Evolutionary conservation across 441 rosid genomes (phyloP).

Genomic region (Aleurites moluccanus): DNA sequence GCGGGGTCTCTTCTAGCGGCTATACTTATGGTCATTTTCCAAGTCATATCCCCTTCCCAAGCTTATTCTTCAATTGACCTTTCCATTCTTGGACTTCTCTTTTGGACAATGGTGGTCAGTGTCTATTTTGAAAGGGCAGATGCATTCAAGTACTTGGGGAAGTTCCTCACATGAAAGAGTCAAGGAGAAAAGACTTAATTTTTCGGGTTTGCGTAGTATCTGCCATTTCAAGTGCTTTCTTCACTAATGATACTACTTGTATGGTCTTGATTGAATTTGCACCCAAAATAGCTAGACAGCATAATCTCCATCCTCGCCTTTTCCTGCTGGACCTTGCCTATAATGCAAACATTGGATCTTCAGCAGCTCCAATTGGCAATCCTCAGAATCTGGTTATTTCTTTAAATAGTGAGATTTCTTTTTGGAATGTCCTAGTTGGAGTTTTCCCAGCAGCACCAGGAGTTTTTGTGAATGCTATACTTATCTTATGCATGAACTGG

Average conservation of each 20-base stretch:
- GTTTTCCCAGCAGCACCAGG: slow-evolving; percentile 40
- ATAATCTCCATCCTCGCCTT: slow-evolving; percentile 72
- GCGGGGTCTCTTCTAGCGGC: slow-evolving; percentile 77
- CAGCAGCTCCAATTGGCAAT: no score
- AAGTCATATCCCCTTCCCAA: slow-evolving; percentile 57
- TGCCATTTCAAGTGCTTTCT: slow-evolving; percentile 72
- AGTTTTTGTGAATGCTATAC: slow-evolving; percentile 24
- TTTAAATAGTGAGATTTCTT: slow-evolving; percentile 35
- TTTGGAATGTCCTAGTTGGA: slow-evolving; percentile 29
- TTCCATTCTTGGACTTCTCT: slow-evolving; percentile 80
- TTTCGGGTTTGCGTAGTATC: slow-evolving; percentile 64
- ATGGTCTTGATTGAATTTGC: slow-evolving; percentile 78
- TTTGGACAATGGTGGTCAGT: slow-evolving; percentile 82
- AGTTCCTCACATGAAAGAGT: slow-evolving; percentile 66
- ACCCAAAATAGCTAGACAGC: slow-evolving; percentile 66
- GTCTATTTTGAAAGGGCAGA: slow-evolving; percentile 77
- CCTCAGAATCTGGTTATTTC: slow-evolving; percentile 47
- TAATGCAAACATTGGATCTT: slow-evolving; percentile 40
- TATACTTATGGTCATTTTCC: slow-evolving; percentile 75
- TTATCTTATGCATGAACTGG: slow-evolving; percentile 39
- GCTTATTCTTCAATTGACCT: slow-evolving; percentile 81
- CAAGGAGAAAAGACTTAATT: slow-evolving; percentile 60
- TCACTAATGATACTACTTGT: slow-evolving; percentile 85
- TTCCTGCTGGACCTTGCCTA: slow-evolving; percentile 59
- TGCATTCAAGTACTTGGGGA: slow-evolving; percentile 67